phyloP scores from a whole-genome alignment of 169 alveolate species.

The Plasmodium falciparum region DNA sequence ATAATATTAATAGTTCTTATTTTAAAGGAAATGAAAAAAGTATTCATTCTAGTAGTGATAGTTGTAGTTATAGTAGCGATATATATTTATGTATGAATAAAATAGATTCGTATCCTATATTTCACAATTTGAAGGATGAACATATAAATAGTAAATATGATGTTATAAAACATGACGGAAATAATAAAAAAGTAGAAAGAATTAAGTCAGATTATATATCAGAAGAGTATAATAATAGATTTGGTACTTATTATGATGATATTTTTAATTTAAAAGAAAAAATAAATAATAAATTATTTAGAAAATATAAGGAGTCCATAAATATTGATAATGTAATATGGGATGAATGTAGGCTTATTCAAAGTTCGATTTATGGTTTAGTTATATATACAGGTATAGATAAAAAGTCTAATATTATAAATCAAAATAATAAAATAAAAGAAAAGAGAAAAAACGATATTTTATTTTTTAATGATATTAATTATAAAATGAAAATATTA shows the following conservation, averaged over 20 bases:
- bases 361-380: constrained; percentile 41
- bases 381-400: constrained; percentile 42
- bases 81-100: background rate
- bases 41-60: background rate
- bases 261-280: background rate
- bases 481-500: constrained; percentile 17
- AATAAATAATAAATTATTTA: background rate
- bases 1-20: background rate
- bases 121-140: background rate
- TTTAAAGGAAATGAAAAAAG: background rate
- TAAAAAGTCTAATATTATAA: constrained; percentile 18
- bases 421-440: background rate
- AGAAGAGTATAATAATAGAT: background rate
- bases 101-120: background rate
- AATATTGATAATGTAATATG: constrained; percentile 37
- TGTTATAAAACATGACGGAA: background rate
- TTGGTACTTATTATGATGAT: background rate
- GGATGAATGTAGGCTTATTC: constrained; percentile 20
- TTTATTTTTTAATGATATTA: background rate
- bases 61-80: background rate
- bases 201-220: background rate
- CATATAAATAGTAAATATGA: background rate
- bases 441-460: background rate
- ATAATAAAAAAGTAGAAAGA: background rate
- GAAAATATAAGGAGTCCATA: constrained; percentile 26